Evolutionary conservation across 441 rosid species (phyloP), one percentile per base, ranked within the genome.

Genomic region (Bocquillonia castaneifolia): DNA sequence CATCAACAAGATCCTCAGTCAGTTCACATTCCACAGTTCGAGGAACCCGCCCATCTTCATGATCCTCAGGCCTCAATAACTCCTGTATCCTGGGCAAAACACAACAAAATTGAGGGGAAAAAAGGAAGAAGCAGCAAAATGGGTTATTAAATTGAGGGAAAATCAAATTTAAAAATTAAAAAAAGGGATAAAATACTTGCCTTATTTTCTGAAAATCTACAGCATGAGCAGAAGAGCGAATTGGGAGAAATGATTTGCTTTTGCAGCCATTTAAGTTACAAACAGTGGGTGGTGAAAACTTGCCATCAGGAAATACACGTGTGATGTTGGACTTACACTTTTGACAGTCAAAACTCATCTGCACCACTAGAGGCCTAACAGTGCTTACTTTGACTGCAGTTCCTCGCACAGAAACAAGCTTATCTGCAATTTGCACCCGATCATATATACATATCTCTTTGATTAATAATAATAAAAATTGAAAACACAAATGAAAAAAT

Each of bases 11-110:
- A 81, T 94, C 98, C 82, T 92, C 96, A 58, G 82, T 86, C 76
- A 94, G 81, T 76, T 94, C 99, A 75, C 99, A 94, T 68, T 94
- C 99, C 40, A 94, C 98, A 25, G 94, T 92, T 76, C 99, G 88
- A 74, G 99, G 99, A 66, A 94, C 94, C 68, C 99, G 85, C 32
- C 99, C 99, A 80, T 94, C 98, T 86, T 94, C 99, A 57, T 94
- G 98, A 75, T 90, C 93, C 84, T 88, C 92, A 59, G 83, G 80
- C 75, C 78, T 90, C 58, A 80, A 81, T 48, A 87, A 75, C 74
- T 94, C 98, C 84, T 94, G 99, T 61, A 94, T 50, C 86, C 99
- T 92, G 62, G 66, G 48, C 1, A 25, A 8, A 14, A 26, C 3
- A 67, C 17, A 28, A 31, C 32, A 29, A 28, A 50, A 47, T 57